Conservation (phyloP, 257 asterid genomes). For the Solanum bulbocastanum region DNA sequence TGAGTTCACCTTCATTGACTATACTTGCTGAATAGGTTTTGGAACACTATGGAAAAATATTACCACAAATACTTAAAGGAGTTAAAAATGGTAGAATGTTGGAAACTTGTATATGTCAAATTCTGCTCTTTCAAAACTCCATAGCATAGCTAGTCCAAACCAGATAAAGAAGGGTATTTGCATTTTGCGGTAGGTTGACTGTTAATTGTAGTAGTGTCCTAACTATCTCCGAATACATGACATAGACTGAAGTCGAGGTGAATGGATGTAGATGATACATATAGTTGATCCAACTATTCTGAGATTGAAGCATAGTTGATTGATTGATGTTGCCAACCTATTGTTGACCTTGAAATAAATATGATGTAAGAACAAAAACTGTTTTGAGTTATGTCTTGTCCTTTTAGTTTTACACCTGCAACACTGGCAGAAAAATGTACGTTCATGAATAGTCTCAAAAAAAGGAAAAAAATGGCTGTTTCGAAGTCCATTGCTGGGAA, state of each 20-base stretch:
- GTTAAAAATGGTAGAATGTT: neutral
- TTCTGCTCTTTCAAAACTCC: neutral
- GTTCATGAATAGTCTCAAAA: neutral
- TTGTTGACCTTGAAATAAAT: neutral
- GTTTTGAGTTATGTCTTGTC: neutral
- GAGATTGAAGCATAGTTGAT: neutral
- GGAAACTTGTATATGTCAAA: neutral
- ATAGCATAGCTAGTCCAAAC: neutral
- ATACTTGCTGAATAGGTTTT: neutral
- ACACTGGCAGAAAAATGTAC: neutral
- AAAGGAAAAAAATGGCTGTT: neutral
- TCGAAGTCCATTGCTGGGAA: neutral
- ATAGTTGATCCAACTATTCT: neutral
- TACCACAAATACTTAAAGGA: neutral
- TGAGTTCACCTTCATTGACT: neutral
- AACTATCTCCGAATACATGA: neutral
- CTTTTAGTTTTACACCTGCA: neutral
- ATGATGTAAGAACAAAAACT: neutral
- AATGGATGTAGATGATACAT: neutral
- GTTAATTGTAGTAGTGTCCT: neutral
- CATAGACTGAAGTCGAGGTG: neutral
- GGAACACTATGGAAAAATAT: neutral
- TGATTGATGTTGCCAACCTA: neutral
- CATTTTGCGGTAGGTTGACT: neutral
- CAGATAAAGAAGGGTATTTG: neutral